Conservation (phyloP, 2,329 filamentous ascomycete genomes). For the Aspergillus hiratsukae region DNA sequence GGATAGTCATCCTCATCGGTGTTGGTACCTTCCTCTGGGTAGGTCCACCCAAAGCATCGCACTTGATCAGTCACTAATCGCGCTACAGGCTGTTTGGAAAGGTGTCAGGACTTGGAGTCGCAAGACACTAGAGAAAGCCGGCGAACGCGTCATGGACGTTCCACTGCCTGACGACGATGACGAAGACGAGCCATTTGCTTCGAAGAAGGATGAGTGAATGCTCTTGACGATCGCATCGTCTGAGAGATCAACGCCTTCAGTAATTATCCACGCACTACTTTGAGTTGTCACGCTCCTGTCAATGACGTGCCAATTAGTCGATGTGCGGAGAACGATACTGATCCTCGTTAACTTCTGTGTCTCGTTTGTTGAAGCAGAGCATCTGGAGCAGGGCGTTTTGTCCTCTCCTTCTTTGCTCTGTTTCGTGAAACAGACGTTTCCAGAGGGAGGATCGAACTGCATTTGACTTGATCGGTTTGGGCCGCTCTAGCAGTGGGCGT, state of each 20-base stretch:
- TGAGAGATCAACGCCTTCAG: neutral
- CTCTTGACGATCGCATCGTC: neutral
- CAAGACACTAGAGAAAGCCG: slow-evolving; percentile 68
- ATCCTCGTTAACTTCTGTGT: slow-evolving; percentile 30
- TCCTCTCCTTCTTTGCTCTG: slow-evolving; percentile 24
- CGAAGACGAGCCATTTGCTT: slow-evolving; percentile 44
- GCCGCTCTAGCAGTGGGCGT: slow-evolving; percentile 17
- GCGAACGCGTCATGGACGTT: slow-evolving; percentile 78
- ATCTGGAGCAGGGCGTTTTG: slow-evolving; percentile 29
- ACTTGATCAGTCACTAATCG: slow-evolving; percentile 14
- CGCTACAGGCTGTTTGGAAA: slow-evolving; percentile 69
- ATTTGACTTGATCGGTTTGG: slow-evolving; percentile 21
- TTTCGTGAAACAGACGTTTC: slow-evolving; percentile 13
- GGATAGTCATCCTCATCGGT: slow-evolving; percentile 74
- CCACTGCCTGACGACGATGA: slow-evolving; percentile 50
- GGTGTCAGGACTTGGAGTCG: slow-evolving; percentile 70
- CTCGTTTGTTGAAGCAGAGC: slow-evolving; percentile 22
- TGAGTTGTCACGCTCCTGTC: slow-evolving; percentile 88
- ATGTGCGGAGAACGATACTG: slow-evolving; percentile 72
- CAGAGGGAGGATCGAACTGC: slow-evolving; percentile 29
- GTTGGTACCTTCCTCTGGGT: slow-evolving; percentile 73
- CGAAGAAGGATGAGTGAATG: slow-evolving; percentile 26
- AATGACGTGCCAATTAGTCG: slow-evolving; percentile 94
- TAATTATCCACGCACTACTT: slow-evolving; percentile 67
- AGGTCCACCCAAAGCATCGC: slow-evolving; percentile 36